Evolutionary conservation across 2,329 filamentous ascomycete genomes (phyloP).

Genomic region (Apiospora phragmitis): DNA sequence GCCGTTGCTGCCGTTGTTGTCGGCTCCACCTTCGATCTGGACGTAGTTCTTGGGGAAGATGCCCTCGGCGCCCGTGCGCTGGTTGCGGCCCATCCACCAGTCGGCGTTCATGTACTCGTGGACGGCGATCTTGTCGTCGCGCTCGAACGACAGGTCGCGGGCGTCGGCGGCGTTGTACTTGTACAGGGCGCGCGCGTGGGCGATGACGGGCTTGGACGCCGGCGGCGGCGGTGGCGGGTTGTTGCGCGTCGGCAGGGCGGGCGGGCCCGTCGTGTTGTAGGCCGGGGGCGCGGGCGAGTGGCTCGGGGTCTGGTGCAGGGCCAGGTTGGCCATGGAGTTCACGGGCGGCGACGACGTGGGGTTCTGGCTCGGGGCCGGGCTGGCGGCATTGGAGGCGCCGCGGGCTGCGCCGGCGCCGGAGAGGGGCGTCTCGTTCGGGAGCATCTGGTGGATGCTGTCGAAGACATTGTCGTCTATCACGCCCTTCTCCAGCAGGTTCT

Average conservation of each 20-base stretch:
- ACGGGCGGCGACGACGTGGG: conserved; percentile 29
- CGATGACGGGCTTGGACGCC: conserved; percentile 59
- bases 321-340: conserved; percentile 45
- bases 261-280: conserved; percentile 49
- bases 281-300: conserved; percentile 47
- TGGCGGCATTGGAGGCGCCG: conserved; percentile 32
- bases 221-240: conserved; percentile 42
- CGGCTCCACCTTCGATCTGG: conserved; percentile 55
- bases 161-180: conserved; percentile 76
- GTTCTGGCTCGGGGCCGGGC: conserved; percentile 22
- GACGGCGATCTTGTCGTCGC: conserved; percentile 78
- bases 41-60: conserved; percentile 97
- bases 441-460: conserved; percentile 70
- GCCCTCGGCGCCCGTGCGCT: conserved; percentile 79
- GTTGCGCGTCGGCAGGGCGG: conserved; percentile 32
- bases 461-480: conserved; percentile 76
- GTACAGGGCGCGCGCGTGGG: conserved; percentile 79
- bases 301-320: conserved; percentile 31
- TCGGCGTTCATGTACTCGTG: conserved; percentile 94
- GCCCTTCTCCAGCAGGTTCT: conserved; percentile 81
- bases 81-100: conserved; percentile 92
- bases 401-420: conserved; percentile 45
- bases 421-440: conserved; percentile 71
- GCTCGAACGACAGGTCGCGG: conserved; percentile 78
- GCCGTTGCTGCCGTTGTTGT: conserved; percentile 32